phyloP scores from a whole-genome alignment of 1,139 yeast genomes.

The Saccharomyces hybrid region DNA sequence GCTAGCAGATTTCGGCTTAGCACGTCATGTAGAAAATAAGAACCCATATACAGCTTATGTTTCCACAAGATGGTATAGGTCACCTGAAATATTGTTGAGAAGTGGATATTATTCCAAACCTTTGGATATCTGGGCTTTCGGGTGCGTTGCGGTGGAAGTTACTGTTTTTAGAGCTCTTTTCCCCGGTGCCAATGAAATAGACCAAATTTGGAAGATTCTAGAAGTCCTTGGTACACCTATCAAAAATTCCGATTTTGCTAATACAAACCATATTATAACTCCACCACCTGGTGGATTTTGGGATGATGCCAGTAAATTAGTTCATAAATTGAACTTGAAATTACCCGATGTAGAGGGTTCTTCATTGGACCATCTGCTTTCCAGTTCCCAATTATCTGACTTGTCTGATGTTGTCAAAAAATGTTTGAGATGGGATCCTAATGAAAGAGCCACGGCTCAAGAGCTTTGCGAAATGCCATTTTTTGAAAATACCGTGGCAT shows the following conservation, averaged over 20 bases:
- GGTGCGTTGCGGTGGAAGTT: slow-evolving; percentile 75
- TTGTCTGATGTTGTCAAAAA: slow-evolving; percentile 46
- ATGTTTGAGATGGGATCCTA: slow-evolving; percentile 64
- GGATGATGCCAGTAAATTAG: slow-evolving; percentile 50
- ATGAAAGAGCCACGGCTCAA: slow-evolving; percentile 42
- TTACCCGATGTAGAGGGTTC: slow-evolving; percentile 43
- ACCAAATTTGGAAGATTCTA: slow-evolving; percentile 64
- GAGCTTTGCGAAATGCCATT: slow-evolving; percentile 44
- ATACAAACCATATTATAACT: slow-evolving; percentile 19
- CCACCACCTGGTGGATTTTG: slow-evolving; percentile 60
- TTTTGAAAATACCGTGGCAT: slow-evolving; percentile 40
- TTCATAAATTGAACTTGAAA: slow-evolving; percentile 44
- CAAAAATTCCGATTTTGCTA: slow-evolving; percentile 21
- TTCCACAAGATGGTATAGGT: slow-evolving; percentile 92
- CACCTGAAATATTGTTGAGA: slow-evolving; percentile 83
- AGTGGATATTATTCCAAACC: slow-evolving; percentile 62
- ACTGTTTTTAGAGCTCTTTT: slow-evolving; percentile 72
- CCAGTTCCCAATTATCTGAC: slow-evolving; percentile 34
- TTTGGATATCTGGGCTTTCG: slow-evolving; percentile 93
- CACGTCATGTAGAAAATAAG: slow-evolving; percentile 52
- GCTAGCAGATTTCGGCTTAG: slow-evolving; percentile 86
- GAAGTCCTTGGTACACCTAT: slow-evolving; percentile 66
- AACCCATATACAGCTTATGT: slow-evolving; percentile 72
- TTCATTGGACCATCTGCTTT: slow-evolving; percentile 34
- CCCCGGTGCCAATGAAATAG: slow-evolving; percentile 74